phyloP scores from a whole-genome alignment of 306 rosid species.

The Malus orientalis region DNA sequence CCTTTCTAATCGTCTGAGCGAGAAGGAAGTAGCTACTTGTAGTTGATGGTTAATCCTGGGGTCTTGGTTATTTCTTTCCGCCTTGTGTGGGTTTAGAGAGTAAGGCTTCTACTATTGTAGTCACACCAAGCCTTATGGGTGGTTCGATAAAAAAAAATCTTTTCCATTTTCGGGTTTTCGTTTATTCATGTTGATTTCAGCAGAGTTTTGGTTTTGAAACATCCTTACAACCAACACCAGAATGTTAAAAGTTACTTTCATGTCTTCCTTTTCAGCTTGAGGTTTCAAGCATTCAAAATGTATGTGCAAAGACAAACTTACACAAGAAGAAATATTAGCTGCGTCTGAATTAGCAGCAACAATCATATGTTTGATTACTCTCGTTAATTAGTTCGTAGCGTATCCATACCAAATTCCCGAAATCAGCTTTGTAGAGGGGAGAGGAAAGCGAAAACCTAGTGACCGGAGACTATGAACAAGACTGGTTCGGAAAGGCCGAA shows the following conservation, averaged over 20 bases:
- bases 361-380: background rate
- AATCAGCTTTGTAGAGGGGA: slow-evolving; percentile 1
- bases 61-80: no score
- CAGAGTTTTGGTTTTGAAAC: background rate
- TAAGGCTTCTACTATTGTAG: no score
- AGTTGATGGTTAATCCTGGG: no score
- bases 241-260: background rate
- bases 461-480: slow-evolving; percentile 36
- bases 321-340: background rate
- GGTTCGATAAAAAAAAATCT: no score
- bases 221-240: no score
- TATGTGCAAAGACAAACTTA: background rate
- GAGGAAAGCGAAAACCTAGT: background rate
- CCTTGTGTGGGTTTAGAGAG: no score
- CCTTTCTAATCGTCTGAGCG: no score
- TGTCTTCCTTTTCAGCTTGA: slow-evolving; percentile 27
- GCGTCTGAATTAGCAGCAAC: background rate
- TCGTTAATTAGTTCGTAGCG: background rate
- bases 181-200: background rate
- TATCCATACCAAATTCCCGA: background rate
- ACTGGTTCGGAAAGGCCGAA: slow-evolving; percentile 46
- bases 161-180: background rate
- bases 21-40: no score
- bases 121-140: no score
- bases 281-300: slow-evolving; percentile 1